Conservation (phyloP, 371 early-diverging fungal genomes). For the Chytridium lagenaria region DNA sequence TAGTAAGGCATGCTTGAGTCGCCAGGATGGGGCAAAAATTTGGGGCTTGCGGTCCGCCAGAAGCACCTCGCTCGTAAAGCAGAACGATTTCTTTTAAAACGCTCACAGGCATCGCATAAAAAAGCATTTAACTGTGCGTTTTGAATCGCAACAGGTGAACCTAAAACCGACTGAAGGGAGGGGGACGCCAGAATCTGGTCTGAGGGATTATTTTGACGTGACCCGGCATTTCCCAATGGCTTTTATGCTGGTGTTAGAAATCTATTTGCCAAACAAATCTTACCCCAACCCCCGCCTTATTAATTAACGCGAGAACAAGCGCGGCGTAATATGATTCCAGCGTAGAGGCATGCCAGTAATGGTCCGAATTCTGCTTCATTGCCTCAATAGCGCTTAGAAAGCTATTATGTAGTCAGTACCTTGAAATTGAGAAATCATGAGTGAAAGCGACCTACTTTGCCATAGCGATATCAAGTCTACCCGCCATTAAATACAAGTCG, state of each 20-base stretch:
- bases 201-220: constrained; percentile 17
- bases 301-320: constrained; percentile 62
- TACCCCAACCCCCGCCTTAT: constrained; percentile 70
- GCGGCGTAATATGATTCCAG: constrained; percentile 76
- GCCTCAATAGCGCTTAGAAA: constrained; percentile 73
- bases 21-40: constrained; percentile 54
- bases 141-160: constrained; percentile 19
- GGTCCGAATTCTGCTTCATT: constrained; percentile 70
- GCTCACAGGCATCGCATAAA: constrained; percentile 50
- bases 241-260: too few species aligned
- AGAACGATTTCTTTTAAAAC: constrained; percentile 52
- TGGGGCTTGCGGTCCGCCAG: constrained; percentile 51
- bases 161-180: constrained; percentile 21
- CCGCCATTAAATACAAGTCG: constrained; percentile 80
- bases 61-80: constrained; percentile 48
- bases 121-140: constrained; percentile 41
- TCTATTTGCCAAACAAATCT: constrained; percentile 24
- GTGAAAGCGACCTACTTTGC: too few species aligned
- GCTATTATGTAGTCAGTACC: constrained; percentile 42
- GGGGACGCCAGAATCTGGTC: constrained; percentile 31
- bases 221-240: constrained; percentile 29
- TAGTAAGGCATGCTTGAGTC: constrained; percentile 55
- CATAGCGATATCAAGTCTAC: constrained; percentile 76
- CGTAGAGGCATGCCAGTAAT: constrained; percentile 80
- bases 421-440: background rate